Base-by-base conservation (phyloP, 345 rosid species). In the Rubroshorea leprosula region DNA sequence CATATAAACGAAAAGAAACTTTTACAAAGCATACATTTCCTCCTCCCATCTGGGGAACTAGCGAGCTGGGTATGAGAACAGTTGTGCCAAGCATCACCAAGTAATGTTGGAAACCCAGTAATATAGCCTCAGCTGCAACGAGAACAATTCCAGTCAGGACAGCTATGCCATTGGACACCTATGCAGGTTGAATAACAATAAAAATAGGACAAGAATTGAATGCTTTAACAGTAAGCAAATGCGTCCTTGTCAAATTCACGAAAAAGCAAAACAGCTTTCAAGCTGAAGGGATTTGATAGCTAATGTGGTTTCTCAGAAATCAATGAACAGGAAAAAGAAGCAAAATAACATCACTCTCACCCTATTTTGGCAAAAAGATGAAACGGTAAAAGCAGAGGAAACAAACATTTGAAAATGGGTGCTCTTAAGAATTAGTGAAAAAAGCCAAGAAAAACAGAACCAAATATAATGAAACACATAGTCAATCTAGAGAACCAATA, bases 41-140 rank as follows among this genome's bases (percentile, higher is more conserved):
- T 45, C 99, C 99, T 72, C 99, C 99, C 96, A 93, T 93, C 63
- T 89, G 96, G 50, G 96, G 88, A 70, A 89, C 96, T 27, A 93
- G 72, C 5, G 79, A 67, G 39, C 89, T 68, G 24, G 99, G 94
- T 31, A 93, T 89, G 38, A 93, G 77, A 67, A 93, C 99, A 0
- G 85, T 83, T 41, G 99, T 93, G 43, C 99, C 97, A 57, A 93
- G 91, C 99, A 93, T 89, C 71, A 93, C 97, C 59, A 89, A 69
- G 77, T 89, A 93, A 64, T 93, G 97, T 55, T 93, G 99, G 76
- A 93, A 93, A 5, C 97, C 99, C 27, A 93, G 77, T 21, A 93
- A 80, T 55, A 93, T 78, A 24, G 99, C 96, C 72, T 93, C 99
- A 35, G 99, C 99, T 93, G 84, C 77, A 68, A 54, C 19, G 29